Percentiles rank a stretch among this genome's conserved stretches.
Evolutionary conservation across 306 rosid species (phyloP).

Genomic region (Sindora glabra): DNA sequence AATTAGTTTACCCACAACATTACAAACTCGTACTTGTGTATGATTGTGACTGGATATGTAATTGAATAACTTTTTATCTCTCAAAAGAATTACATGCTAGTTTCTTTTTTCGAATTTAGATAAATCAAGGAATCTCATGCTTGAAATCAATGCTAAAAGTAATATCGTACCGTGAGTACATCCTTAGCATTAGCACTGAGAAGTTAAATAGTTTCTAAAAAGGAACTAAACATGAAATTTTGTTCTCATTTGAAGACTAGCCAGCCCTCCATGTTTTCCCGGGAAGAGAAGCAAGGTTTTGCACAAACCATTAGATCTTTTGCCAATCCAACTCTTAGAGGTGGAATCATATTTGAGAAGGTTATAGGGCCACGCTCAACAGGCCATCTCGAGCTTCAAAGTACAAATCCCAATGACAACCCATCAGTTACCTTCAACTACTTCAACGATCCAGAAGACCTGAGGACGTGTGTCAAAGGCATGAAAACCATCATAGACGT

Average conservation of each 20-base stretch:
- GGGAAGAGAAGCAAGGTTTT: constrained; percentile 12
- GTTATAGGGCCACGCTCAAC: constrained; percentile 52
- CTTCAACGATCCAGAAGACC: constrained; percentile 64
- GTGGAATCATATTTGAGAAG: constrained; percentile 63
- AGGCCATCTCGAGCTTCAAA: constrained; percentile 48
- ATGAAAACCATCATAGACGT: constrained; percentile 52
- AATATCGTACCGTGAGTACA: too few relatives aligned
- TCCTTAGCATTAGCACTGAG: too few relatives aligned
- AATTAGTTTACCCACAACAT: too few relatives aligned
- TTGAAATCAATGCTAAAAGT: too few relatives aligned
- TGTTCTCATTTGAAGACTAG: constrained; percentile 31
- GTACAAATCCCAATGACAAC: constrained; percentile 46
- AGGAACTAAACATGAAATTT: background rate
- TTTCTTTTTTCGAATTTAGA: too few relatives aligned
- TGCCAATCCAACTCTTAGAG: constrained; percentile 27
- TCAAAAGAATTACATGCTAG: too few relatives aligned
- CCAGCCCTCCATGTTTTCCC: constrained; percentile 11
- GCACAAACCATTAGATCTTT: constrained; percentile 14
- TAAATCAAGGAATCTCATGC: too few relatives aligned
- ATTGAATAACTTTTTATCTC: too few relatives aligned
- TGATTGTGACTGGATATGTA: too few relatives aligned
- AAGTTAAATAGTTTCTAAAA: background rate
- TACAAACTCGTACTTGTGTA: too few relatives aligned
- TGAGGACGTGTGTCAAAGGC: constrained; percentile 53
- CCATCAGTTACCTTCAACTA: constrained; percentile 69